Evolutionary conservation across 169 alveolate genomes (phyloP).

Genomic region (Cyclospora cayetanensis): DNA sequence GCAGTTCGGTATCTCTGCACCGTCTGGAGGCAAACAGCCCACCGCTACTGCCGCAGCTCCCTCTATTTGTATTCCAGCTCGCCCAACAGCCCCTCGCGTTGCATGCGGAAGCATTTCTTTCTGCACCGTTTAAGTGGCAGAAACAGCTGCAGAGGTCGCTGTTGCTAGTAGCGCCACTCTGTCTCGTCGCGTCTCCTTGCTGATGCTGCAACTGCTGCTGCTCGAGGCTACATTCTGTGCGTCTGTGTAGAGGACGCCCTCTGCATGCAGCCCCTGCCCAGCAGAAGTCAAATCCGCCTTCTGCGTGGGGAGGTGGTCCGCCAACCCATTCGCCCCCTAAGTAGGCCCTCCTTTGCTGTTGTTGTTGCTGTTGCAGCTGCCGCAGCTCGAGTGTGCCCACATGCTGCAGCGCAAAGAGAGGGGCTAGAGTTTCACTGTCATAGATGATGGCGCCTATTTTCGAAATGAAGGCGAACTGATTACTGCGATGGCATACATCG

Average conservation of each 20-base stretch:
- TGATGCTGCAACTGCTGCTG: constrained; percentile 7
- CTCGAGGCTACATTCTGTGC: neutral
- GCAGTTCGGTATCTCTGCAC: neutral
- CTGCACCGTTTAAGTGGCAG: constrained; percentile 7
- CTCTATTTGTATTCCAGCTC: neutral
- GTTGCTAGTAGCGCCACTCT: neutral
- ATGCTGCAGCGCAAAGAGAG: neutral
- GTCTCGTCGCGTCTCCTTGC: constrained; percentile 1
- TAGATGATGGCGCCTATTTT: neutral
- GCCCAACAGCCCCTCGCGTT: constrained; percentile 10
- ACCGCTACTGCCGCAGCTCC: constrained; percentile 13
- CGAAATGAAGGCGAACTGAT: neutral
- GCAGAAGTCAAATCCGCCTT: neutral
- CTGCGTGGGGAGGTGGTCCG: neutral
- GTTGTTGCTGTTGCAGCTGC: neutral
- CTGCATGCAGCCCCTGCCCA: constrained; percentile 26
- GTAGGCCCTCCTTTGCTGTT: neutral
- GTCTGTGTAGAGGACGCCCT: neutral
- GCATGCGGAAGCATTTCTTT: neutral
- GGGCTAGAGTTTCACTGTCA: neutral
- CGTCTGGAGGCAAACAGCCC: no score
- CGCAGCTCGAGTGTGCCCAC: neutral
- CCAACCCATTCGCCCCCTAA: neutral
- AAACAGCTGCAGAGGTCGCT: neutral
- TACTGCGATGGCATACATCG: neutral